These are phyloP conservation scores for Geosiphon pyriformis DNA, from an alignment of 192 early-diverging fungal genomes.

Conservation along the genomic window DNA sequence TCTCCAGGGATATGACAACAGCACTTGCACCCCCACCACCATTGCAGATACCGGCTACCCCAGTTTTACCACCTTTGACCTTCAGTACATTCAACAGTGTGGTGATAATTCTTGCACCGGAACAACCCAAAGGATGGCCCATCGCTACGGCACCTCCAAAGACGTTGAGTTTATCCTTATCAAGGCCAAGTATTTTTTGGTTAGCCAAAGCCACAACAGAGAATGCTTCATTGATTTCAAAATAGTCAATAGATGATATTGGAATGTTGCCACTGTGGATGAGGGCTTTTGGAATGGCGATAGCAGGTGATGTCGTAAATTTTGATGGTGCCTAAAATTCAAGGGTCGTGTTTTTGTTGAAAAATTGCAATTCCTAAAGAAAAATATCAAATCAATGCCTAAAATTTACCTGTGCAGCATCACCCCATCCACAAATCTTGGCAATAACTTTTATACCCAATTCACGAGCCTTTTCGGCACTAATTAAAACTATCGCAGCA, in stretches of 20 bases:
- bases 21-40: slow-evolving; percentile 92
- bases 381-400: neutral
- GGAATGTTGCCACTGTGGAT: slow-evolving; percentile 52
- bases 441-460: slow-evolving; percentile 47
- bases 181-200: slow-evolving; percentile 69
- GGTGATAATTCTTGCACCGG: slow-evolving; percentile 83
- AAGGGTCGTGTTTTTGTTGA: neutral
- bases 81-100: slow-evolving; percentile 73
- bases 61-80: slow-evolving; percentile 70
- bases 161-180: slow-evolving; percentile 79
- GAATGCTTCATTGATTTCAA: slow-evolving; percentile 84
- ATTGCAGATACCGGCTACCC: slow-evolving; percentile 93
- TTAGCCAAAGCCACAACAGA: slow-evolving; percentile 82
- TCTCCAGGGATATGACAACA: slow-evolving; percentile 51
- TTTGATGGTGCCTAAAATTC: slow-evolving; percentile 46
- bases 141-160: slow-evolving; percentile 93
- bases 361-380: neutral
- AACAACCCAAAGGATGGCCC: slow-evolving; percentile 98
- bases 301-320: slow-evolving; percentile 70
- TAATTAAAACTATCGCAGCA: slow-evolving; percentile 69
- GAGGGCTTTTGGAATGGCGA: slow-evolving; percentile 76
- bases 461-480: slow-evolving; percentile 51
- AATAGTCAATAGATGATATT: slow-evolving; percentile 63
- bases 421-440: slow-evolving; percentile 62
- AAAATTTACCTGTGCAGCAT: slow-evolving; percentile 54